Conservation (phyloP, 306 rosid genomes). For the Pyrus betulifolia region DNA sequence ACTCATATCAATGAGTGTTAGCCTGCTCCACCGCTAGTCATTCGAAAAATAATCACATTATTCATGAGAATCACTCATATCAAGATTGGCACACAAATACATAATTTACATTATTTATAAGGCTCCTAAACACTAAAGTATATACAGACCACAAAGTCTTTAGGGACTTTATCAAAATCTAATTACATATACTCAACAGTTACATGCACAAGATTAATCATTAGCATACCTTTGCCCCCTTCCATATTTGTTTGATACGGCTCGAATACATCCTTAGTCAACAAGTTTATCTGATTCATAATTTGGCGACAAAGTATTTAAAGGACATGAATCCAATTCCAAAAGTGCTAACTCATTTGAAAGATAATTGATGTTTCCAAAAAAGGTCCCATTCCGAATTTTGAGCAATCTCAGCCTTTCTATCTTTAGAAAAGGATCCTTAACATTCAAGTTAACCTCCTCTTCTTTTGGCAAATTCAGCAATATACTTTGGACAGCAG, state of each 20-base stretch:
- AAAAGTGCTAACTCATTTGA: conserved; percentile 8
- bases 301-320: background rate
- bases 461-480: background rate
- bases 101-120: background rate
- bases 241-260: background rate
- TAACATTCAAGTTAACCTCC: background rate
- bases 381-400: background rate
- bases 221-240: background rate
- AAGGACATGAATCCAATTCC: conserved; percentile 2
- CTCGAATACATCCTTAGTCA: background rate
- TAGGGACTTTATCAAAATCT: too few relatives aligned
- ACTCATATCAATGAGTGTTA: background rate
- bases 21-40: too few relatives aligned
- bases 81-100: background rate
- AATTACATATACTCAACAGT: too few relatives aligned
- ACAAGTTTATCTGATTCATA: background rate
- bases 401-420: conserved; percentile 7
- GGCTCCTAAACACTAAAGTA: too few relatives aligned
- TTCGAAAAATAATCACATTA: too few relatives aligned
- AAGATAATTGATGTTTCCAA: background rate
- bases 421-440: background rate
- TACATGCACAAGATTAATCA: background rate
- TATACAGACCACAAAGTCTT: too few relatives aligned
- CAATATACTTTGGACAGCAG: conserved; percentile 4
- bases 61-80: conserved; percentile 7